Base-by-base conservation (phyloP, 2,329 filamentous ascomycete species). In the Neofusicoccum umdonicola region DNA sequence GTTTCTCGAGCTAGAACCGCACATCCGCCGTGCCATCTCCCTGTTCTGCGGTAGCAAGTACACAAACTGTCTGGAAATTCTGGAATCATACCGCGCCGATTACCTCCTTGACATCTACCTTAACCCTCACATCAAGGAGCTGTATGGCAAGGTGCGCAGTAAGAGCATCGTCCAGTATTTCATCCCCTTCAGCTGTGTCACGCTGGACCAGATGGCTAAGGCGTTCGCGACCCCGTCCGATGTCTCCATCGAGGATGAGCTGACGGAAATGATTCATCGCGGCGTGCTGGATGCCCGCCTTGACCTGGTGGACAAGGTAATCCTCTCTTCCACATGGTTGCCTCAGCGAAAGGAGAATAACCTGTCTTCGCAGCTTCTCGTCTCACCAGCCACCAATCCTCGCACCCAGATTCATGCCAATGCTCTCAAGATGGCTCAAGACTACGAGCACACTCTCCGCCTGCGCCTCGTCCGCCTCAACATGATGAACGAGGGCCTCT, bases 121-220 rank as follows among this genome's bases (percentile, higher is more conserved):
- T 6, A 88, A 91, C 66, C 86, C 84, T 67, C 91, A 96, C 68
- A 82, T 97, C 17, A 73, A 84, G 42, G 79, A 81, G 1, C 82
- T 99, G 19, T 95, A 93, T 79, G 81, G 84, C 11, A 81, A 83
- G 54, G 93, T 99, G 69, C 88, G 95, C 65, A 90, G 85, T 72
- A 97, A 97, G 80, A 94, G 93, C 72, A 97, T 99, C 66, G 87
- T 93, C 27, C 92, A 97, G 73, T 98, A 97, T 78, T 90, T 97
- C 71, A 84, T 92, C 27, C 93, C 95, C 0, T 99, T 96, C 77
- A 96, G 90, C 47, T 89, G 89, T 69, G 92, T 97, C 67, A 93
- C 90, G 0, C 82, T 98, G 4, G 84, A 89, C 19, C 92, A 88
- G 66, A 87, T 99, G 82, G 87, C 90, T 8, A 82, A 85, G 41